Percentiles rank a stretch among this genome's conserved stretches.
phyloP scores from a whole-genome alignment of 2,329 filamentous ascomycete species.

The Pezicula neosporulosa region DNA sequence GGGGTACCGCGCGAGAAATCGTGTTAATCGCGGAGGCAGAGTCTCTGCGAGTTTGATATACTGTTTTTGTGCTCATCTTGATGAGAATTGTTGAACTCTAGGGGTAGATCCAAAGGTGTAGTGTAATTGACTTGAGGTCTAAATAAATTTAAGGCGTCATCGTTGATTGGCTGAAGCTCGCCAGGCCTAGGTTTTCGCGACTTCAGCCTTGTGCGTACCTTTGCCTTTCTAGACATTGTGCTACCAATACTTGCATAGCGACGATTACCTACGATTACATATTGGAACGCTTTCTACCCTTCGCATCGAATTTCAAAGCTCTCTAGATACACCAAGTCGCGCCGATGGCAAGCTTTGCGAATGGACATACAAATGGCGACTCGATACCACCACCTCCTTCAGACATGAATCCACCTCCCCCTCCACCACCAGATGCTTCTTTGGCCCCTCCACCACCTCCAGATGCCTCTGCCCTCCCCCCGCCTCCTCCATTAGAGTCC shows the following conservation, averaged over 20 bases:
- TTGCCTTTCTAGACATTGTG: too few species aligned
- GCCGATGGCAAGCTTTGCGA: constrained; percentile 16
- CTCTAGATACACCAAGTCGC: too few species aligned
- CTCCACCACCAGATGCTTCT: constrained; percentile 32
- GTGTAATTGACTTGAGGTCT: constrained; percentile 5
- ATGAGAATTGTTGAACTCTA: constrained; percentile 10
- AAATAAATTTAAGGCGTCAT: neutral
- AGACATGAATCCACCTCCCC: constrained; percentile 25
- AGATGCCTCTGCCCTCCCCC: constrained; percentile 25
- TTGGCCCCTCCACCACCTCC: constrained; percentile 38
- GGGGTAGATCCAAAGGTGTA: constrained; percentile 1
- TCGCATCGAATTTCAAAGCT: too few species aligned
- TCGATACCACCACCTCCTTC: constrained; percentile 18
- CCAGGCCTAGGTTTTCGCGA: too few species aligned
- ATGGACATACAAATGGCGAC: constrained; percentile 16
- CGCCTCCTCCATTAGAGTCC: constrained; percentile 12
- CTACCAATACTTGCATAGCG: too few species aligned
- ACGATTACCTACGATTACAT: too few species aligned
- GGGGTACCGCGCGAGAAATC: constrained; percentile 89
- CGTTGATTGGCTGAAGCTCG: neutral
- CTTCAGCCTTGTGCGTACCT: neutral
- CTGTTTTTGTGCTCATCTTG: constrained; percentile 13
- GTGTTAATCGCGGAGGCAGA: constrained; percentile 73
- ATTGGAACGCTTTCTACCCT: neutral
- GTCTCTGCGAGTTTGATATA: constrained; percentile 58